These are phyloP conservation scores for Penicillium simplicissimum DNA, from an alignment of 495 filamentous ascomycete genomes.

Conservation along the genomic window DNA sequence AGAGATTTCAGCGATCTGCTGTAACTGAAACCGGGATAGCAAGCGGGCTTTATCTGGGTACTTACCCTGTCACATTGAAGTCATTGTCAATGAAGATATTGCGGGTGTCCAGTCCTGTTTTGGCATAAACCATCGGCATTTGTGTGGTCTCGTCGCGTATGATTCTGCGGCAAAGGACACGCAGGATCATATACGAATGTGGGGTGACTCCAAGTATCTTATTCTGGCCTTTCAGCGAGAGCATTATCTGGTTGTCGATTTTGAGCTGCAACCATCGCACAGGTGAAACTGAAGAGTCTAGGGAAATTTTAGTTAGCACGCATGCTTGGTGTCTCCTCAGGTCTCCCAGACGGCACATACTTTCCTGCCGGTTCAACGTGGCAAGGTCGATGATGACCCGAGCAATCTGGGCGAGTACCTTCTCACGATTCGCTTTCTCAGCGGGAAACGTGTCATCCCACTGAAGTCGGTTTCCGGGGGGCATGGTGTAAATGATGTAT, in stretches of 20 bases:
- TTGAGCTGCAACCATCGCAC: not conserved
- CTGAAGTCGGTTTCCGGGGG: not conserved
- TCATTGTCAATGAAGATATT: constrained; percentile 6
- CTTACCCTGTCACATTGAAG: constrained; percentile 1
- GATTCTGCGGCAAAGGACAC: not conserved
- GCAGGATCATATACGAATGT: not conserved
- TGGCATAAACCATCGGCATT: too few relatives aligned
- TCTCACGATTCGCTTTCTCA: not conserved
- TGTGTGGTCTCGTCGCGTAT: not conserved
- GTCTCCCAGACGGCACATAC: not conserved
- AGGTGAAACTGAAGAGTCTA: not conserved
- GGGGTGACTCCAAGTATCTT: too few relatives aligned
- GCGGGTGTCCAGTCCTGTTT: too few relatives aligned
- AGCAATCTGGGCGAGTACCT: not conserved
- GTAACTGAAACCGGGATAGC: not conserved
- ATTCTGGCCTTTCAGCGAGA: not conserved
- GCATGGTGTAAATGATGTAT: not conserved
- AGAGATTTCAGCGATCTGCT: not conserved
- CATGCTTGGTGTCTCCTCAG: too few relatives aligned
- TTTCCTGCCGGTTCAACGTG: not conserved
- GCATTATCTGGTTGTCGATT: not conserved
- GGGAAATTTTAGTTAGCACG: not conserved
- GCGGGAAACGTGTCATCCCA: not conserved
- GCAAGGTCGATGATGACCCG: not conserved
- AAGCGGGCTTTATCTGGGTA: not conserved